Percentiles rank a stretch among this genome's conserved stretches.
phyloP scores from a whole-genome alignment of 345 rosid genomes.

The Erucastrum elatum region DNA sequence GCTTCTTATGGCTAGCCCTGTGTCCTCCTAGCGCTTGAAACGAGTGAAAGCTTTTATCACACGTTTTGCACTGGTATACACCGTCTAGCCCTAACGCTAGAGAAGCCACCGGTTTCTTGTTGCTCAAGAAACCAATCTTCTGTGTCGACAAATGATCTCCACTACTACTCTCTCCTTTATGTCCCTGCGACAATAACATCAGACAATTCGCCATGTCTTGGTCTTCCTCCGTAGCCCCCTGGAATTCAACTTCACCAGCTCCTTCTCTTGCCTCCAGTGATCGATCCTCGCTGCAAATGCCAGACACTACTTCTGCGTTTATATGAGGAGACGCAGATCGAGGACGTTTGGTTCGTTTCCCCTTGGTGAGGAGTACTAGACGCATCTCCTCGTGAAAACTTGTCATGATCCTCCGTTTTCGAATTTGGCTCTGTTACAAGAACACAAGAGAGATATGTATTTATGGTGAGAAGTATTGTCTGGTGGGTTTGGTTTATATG shows the following conservation, averaged over 20 bases:
- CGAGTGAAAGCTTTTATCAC: conserved; percentile 72
- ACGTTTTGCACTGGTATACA: conserved; percentile 78
- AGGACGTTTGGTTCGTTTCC: conserved; percentile 77
- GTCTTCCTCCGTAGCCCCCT: conserved; percentile 57
- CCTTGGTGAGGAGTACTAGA: conserved; percentile 48
- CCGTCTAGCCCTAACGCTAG: conserved; percentile 39
- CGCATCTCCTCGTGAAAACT: conserved; percentile 42
- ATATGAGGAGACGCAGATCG: conserved; percentile 52
- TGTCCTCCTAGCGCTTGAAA: conserved; percentile 98
- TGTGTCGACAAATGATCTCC: conserved; percentile 41
- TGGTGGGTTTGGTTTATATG: conserved; percentile 39
- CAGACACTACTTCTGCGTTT: conserved; percentile 32
- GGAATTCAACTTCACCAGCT: conserved; percentile 41
- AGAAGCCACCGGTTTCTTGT: conserved; percentile 20
- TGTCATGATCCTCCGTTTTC: conserved; percentile 30
- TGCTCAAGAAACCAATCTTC: conserved; percentile 12
- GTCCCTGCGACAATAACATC: conserved; percentile 82
- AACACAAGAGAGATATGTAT: conserved; percentile 28
- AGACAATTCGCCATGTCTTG: conserved; percentile 94
- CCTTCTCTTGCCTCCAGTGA: conserved; percentile 32
- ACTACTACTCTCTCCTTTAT: conserved; percentile 36
- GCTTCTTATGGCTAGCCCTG: conserved; percentile 88
- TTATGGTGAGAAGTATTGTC: conserved; percentile 34
- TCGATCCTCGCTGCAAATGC: conserved; percentile 36
- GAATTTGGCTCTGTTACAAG: conserved; percentile 11